Evolutionary conservation across 1,284 basidiomycete species (phyloP), one percentile per base, ranked within the genome.

Genomic region (Phylloporus sp.): DNA sequence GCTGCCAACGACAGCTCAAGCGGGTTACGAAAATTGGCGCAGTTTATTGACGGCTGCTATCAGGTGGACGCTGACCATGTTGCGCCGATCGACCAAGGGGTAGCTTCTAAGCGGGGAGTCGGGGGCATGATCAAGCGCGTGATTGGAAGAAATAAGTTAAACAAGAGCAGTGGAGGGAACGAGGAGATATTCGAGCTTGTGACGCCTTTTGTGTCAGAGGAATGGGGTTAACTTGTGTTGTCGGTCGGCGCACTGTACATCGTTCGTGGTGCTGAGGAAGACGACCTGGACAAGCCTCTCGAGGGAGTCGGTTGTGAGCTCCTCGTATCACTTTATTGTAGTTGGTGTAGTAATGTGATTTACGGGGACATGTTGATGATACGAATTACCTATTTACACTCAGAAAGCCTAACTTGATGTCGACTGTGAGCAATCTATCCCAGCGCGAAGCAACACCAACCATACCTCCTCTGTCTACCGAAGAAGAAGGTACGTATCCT

Each of bases 101-200:
- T 75, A 17, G 82, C 79, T 28, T 72, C 79, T 55, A 76, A 74
- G 56, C 79, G 70, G 67, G 76, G 70, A 54, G 79, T 83, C 61
- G 82, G 81, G 51, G 82, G 77, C 46, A 76, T 90, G 64, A 80
- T 90, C 67, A 87, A 86, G 72, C 82, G 85, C 47, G 82, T 90
- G 28, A 86, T 91, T 18, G 85, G 87, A 32, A 80, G 85, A 55
- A 79, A 81, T 66, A 84, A 76, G 66, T 77, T 78, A 60, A 79
- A 81, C 64, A 83, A 76, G 66, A 77, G 70, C 69, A 77, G 79
- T 56, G 77, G 80, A 67, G 82, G 81, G 66, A 93, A 93, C 70
- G 89, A 90, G 68, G 90, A 92, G 64, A 88, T 86, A 18, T 93
- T 87, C 66, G 89, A 92, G 56, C 82, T 92, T 22, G 90, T 93